phyloP scores from a whole-genome alignment of 2,329 filamentous ascomycete genomes.

The Aspergillus versicolor region DNA sequence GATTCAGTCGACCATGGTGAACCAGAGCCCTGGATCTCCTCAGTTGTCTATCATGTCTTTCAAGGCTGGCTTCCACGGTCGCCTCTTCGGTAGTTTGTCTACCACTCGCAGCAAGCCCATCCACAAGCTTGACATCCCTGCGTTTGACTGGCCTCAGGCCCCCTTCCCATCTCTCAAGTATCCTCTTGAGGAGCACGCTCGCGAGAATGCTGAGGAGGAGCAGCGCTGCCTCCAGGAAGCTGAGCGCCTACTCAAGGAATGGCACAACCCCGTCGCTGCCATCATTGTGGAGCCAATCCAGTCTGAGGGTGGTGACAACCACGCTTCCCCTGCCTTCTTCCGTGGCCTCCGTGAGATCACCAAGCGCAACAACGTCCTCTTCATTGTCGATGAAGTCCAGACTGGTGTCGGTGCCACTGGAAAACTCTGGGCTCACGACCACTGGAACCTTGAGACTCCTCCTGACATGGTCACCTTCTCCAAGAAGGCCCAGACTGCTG shows the following conservation, averaged over 20 bases:
- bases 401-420: conserved; percentile 90
- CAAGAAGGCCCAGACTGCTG: conserved; percentile 92
- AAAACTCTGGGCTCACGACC: conserved; percentile 95
- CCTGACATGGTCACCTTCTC: conserved; percentile 94
- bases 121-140: conserved; percentile 91
- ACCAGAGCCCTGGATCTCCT: conserved; percentile 74
- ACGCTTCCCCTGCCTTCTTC: conserved; percentile 87
- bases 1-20: conserved; percentile 72
- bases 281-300: conserved; percentile 88
- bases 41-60: conserved; percentile 85
- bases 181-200: conserved; percentile 74
- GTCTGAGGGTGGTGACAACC: conserved; percentile 93
- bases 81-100: conserved; percentile 81
- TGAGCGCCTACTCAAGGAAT: conserved; percentile 76
- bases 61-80: conserved; percentile 85
- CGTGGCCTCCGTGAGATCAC: conserved; percentile 77
- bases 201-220: conserved; percentile 81
- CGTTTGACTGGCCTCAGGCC: conserved; percentile 92
- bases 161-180: conserved; percentile 85
- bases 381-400: conserved; percentile 94
- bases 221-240: conserved; percentile 78
- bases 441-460: conserved; percentile 77
- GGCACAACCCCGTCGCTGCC: conserved; percentile 76
- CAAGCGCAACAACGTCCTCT: conserved; percentile 63
- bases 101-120: conserved; percentile 91